Base-by-base conservation (phyloP, 805 yeast genomes). In the Ogataea trehaloabstinens region DNA sequence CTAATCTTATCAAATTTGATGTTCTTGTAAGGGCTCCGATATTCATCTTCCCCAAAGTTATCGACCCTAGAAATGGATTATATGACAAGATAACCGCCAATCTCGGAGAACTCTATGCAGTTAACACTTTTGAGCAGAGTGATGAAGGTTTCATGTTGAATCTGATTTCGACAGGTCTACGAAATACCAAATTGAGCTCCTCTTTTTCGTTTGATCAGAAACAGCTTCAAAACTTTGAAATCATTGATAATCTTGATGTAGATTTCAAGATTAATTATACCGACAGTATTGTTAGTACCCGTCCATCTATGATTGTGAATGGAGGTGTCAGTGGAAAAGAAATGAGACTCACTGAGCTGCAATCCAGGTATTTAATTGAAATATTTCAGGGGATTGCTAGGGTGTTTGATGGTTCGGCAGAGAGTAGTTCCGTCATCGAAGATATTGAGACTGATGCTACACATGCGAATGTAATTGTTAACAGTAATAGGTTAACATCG, bases 11-110 rank as follows among this genome's bases (percentile, higher is more conserved):
- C 63, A 79, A 80, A 46, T 74, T 90, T 55, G 85, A 90, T 51
- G 62, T 95, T 24, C 61, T 76, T 13, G 70, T 93, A 12, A 73
- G 77, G 37, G 87, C 97, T 1, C 99, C 99, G 0, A 83, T 83
- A 7, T 67, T 93, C 25, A 78, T 83, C 2, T 88, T 89, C 53
- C 96, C 98, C 0, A 71, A 71, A 37, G 45, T 75, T 0, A 66
- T 71, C 3, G 73, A 71, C 31, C 67, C 67, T 4, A 55, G 60
- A 1, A 55, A 51, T 2, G 64, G 64, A 22, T 51, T 63, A 2
- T 78, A 73, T 51, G 91, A 91, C 53, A 64, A 74, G 15, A 56
- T 91, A 24, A 79, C 84, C 0, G 76, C 83, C 13, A 78, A 86
- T 50, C 68, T 90, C 35, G 99, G 99, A 47, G 96, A 91, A 55